A percentile compares a stretch with the other conserved stretches of the same genome.
Conservation (phyloP, 768 basidiomycete genomes). For the Leccinum boreale region DNA sequence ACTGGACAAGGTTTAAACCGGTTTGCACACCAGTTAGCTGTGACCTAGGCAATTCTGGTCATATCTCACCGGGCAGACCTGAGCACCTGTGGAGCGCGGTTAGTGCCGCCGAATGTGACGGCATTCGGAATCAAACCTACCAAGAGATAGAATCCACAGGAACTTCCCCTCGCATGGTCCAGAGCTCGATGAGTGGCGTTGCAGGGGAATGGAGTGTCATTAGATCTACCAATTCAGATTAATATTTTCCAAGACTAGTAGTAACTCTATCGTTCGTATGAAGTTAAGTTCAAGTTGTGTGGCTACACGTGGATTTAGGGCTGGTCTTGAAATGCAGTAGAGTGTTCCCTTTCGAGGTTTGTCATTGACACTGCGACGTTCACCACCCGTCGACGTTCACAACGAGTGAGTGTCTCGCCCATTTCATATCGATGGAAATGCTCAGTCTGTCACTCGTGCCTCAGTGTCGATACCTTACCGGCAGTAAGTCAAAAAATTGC, state of each 20-base stretch:
- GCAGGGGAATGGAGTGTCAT: background rate
- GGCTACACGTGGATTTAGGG: conserved; percentile 25
- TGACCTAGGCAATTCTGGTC: background rate
- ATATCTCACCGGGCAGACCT: background rate
- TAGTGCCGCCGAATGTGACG: conserved; percentile 12
- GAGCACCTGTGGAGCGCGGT: background rate
- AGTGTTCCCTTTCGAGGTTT: conserved; percentile 1
- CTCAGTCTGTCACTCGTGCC: conserved; percentile 1
- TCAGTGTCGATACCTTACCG: conserved; percentile 27
- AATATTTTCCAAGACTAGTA: background rate
- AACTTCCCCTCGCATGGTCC: conserved; percentile 8
- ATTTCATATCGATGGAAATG: background rate
- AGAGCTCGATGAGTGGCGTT: conserved; percentile 6
- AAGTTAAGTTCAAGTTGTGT: conserved; percentile 3
- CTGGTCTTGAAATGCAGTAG: conserved; percentile 13
- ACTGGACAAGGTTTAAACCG: conserved; percentile 8
- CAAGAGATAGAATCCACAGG: conserved; percentile 18
- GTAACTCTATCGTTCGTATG: background rate
- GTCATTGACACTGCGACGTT: background rate
- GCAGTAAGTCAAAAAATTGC: conserved; percentile 25
- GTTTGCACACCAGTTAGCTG: conserved; percentile 4
- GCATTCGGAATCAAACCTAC: conserved; percentile 8
- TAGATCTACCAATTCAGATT: background rate
- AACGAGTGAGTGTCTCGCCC: conserved; percentile 18
- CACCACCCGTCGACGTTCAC: conserved; percentile 2